phyloP scores from a whole-genome alignment of 768 basidiomycete species.

The Mycena albidolilacea region DNA sequence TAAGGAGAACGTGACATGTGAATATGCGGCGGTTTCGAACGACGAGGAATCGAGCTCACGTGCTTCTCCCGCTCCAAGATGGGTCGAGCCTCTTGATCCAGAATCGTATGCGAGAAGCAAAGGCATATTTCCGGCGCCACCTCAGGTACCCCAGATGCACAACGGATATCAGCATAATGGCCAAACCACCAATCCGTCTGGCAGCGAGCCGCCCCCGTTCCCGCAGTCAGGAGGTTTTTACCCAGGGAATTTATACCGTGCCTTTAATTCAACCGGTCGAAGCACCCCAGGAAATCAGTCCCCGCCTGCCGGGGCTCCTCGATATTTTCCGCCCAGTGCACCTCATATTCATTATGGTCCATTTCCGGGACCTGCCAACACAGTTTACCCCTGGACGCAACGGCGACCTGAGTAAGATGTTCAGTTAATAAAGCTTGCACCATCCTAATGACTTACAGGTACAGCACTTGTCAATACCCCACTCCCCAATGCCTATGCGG shows the following conservation, averaged over 20 bases:
- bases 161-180: not conserved
- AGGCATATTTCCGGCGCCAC: not conserved
- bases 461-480: slow-evolving; percentile 5
- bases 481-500: slow-evolving; percentile 23
- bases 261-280: not conserved
- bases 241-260: not conserved
- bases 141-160: slow-evolving; percentile 1
- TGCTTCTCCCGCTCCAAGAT: slow-evolving; percentile 3
- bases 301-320: not conserved
- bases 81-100: slow-evolving; percentile 33
- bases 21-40: slow-evolving; percentile 24
- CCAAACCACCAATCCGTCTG: not conserved
- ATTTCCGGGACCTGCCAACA: slow-evolving; percentile 31
- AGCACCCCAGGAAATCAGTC: slow-evolving; percentile 1
- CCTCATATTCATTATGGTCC: slow-evolving; percentile 31
- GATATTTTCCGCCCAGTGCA: not conserved
- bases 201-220: not conserved
- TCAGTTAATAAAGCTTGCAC: not conserved
- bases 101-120: slow-evolving; percentile 30
- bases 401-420: not conserved
- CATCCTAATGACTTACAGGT: not conserved
- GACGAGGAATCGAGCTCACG: not conserved
- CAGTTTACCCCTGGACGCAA: slow-evolving; percentile 32
- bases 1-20: slow-evolving; percentile 27
- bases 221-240: slow-evolving; percentile 1